Evolutionary conservation across 1,284 basidiomycete species (phyloP).

Genomic region (Rhodofomes roseus): DNA sequence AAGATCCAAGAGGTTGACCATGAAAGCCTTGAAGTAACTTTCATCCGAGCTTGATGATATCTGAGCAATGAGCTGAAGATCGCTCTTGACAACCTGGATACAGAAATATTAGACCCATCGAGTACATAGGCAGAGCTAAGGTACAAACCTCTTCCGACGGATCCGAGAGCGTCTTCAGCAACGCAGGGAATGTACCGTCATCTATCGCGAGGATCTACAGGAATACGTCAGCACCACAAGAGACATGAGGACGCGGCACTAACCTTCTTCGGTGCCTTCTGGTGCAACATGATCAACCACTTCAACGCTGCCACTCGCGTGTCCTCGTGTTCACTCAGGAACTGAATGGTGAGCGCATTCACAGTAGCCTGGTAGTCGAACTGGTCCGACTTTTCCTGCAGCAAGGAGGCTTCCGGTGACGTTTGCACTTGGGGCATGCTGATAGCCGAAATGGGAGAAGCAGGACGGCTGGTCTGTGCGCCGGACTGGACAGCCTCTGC

Average conservation of each 20-base stretch:
- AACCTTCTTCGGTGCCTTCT: conserved; percentile 94
- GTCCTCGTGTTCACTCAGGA: conserved; percentile 95
- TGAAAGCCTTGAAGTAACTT: conserved; percentile 92
- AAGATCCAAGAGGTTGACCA: conserved; percentile 91
- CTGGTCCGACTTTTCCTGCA: conserved; percentile 57
- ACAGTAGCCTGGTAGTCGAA: conserved; percentile 95
- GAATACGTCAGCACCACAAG: neutral
- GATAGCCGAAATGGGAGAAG: conserved; percentile 32
- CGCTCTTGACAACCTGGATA: conserved; percentile 86
- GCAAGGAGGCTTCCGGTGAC: conserved; percentile 31
- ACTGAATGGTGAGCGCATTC: conserved; percentile 88
- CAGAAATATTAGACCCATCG: neutral
- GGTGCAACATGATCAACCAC: conserved; percentile 98
- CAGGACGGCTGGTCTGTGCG: conserved; percentile 28
- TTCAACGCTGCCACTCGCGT: conserved; percentile 94
- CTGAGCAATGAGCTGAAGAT: conserved; percentile 93
- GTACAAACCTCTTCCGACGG: conserved; percentile 87
- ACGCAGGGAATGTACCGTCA: conserved; percentile 92
- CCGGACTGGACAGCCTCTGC: conserved; percentile 10
- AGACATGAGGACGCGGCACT: conserved; percentile 5
- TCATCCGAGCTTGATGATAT: conserved; percentile 95
- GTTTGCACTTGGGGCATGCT: conserved; percentile 28
- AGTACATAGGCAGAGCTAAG: no score
- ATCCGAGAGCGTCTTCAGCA: conserved; percentile 96
- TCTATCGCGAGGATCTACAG: conserved; percentile 89